These are phyloP conservation scores for Xylaria cubensis DNA, from an alignment of 495 filamentous ascomycete genomes.

Conservation along the genomic window DNA sequence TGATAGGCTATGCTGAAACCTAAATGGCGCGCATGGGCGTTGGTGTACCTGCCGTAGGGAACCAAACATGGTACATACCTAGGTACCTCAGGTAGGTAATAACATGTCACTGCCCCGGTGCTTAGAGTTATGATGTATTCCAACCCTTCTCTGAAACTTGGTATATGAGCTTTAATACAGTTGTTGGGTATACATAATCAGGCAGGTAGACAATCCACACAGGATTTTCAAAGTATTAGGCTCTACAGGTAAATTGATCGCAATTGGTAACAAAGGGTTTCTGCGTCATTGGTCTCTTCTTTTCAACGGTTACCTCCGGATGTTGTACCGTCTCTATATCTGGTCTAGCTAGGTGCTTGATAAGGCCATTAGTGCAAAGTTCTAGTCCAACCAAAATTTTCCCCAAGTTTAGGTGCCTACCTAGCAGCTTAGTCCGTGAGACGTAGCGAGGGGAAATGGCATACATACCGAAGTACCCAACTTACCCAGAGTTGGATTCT, in stretches of 20 bases:
- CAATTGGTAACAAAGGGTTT: neutral
- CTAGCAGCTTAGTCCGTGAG: neutral
- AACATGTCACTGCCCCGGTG: neutral
- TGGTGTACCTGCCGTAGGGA: neutral
- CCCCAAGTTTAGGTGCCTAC: neutral
- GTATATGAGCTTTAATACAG: too few species aligned
- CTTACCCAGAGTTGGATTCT: neutral
- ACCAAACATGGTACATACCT: too few species aligned
- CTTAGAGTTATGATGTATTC: neutral
- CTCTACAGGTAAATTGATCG: neutral
- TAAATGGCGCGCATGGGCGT: neutral
- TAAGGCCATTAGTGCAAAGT: neutral
- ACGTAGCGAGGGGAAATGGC: neutral
- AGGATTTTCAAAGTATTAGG: neutral
- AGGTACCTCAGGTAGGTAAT: too few species aligned
- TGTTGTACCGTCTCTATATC: neutral
- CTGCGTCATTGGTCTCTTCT: neutral
- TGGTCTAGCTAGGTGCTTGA: neutral
- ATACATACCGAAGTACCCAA: neutral
- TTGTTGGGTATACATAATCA: neutral
- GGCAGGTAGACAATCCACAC: neutral
- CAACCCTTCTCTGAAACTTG: neutral
- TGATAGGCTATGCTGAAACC: neutral
- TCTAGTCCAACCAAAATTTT: neutral
- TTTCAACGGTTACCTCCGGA: neutral